These are phyloP conservation scores for Schoenoplectus tabernaemontani DNA, from an alignment of 202 grass and related monocot species.

Conservation along the genomic window DNA sequence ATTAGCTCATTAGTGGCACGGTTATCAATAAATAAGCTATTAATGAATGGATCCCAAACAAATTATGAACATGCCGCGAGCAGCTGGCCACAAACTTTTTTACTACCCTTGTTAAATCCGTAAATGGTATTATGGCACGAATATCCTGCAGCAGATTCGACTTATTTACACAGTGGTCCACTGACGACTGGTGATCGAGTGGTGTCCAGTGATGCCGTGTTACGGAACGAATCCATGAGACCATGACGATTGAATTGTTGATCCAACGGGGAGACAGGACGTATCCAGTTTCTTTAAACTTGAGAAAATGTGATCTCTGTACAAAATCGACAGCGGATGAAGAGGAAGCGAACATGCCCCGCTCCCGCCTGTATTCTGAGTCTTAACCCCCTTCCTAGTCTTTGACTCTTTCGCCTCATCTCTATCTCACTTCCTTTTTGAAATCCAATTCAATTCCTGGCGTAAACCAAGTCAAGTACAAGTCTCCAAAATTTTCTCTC, in stretches of 20 bases:
- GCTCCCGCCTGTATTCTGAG: conserved; percentile 31
- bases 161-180: too few relatives aligned
- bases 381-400: too few relatives aligned
- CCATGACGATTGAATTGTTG: background rate
- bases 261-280: background rate
- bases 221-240: background rate
- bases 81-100: too few relatives aligned
- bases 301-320: background rate
- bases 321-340: background rate
- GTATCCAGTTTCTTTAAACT: background rate
- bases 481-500: background rate
- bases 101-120: too few relatives aligned
- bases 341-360: conserved; percentile 14
- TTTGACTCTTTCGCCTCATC: background rate
- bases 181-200: too few relatives aligned
- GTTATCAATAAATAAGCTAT: too few relatives aligned
- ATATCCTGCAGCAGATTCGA: too few relatives aligned
- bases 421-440: background rate
- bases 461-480: background rate
- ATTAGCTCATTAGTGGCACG: too few relatives aligned
- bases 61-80: too few relatives aligned
- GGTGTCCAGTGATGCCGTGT: background rate
- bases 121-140: too few relatives aligned
- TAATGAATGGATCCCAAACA: too few relatives aligned
- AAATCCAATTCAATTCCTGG: conserved; percentile 3